Percentiles rank a stretch among this genome's conserved stretches.
These are phyloP conservation scores for Ascochyta pisi DNA, from an alignment of 2,329 filamentous ascomycete genomes.

Conservation along the genomic window DNA sequence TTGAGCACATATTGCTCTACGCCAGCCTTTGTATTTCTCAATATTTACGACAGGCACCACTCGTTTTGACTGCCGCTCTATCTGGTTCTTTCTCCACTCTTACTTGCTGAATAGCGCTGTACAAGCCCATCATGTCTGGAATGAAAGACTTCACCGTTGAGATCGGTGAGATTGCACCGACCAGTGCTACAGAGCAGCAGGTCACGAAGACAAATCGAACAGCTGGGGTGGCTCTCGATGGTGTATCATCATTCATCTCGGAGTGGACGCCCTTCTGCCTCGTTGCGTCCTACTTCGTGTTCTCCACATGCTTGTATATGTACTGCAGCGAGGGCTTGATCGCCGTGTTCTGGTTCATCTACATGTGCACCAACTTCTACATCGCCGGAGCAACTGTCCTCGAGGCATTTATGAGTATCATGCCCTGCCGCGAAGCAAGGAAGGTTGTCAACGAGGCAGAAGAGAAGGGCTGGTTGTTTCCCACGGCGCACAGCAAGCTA, in stretches of 20 bases:
- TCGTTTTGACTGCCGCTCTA: constrained; percentile 29
- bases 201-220: constrained; percentile 7
- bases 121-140: constrained; percentile 30
- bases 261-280: constrained; percentile 54
- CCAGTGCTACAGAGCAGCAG: constrained; percentile 15
- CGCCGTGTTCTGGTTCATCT: constrained; percentile 55
- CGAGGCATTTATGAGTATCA: constrained; percentile 52
- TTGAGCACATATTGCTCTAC: constrained; percentile 2
- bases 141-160: constrained; percentile 35
- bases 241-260: constrained; percentile 39
- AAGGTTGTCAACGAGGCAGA: constrained; percentile 48
- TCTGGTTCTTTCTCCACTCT: background rate
- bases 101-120: background rate
- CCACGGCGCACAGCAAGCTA: constrained; percentile 51
- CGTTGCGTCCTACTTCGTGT: constrained; percentile 52
- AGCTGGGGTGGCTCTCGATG: constrained; percentile 15
- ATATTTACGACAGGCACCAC: constrained; percentile 25
- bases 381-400: constrained; percentile 53
- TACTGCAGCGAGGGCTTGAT: constrained; percentile 47
- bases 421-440: constrained; percentile 46
- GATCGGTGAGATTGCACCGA: constrained; percentile 30
- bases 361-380: constrained; percentile 54
- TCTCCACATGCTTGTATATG: constrained; percentile 53
- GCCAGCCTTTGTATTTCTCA: background rate
- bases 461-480: constrained; percentile 52